phyloP scores from a whole-genome alignment of 2,329 filamentous ascomycete species.

The Drechslera avenae region DNA sequence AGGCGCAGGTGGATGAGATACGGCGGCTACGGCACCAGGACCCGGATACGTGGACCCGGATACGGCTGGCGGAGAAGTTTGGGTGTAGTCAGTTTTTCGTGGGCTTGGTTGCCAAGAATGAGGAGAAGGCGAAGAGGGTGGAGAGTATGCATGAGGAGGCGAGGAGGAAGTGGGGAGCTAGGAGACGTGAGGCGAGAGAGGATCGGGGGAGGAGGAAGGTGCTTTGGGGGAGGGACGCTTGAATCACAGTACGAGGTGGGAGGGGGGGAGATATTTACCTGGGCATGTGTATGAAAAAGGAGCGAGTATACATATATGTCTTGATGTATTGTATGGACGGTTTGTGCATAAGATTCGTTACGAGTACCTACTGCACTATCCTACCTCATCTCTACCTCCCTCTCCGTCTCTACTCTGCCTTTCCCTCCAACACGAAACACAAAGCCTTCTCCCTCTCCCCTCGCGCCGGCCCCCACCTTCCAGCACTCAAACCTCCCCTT shows the following conservation, averaged over 20 bases:
- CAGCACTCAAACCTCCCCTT: slow-evolving; percentile 45
- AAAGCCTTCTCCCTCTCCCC: slow-evolving; percentile 27
- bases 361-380: not conserved
- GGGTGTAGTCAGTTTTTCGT: slow-evolving; percentile 67
- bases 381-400: not conserved
- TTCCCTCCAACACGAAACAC: slow-evolving; percentile 32
- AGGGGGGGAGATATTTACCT: not conserved
- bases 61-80: slow-evolving; percentile 65
- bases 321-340: too few species aligned
- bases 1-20: slow-evolving; percentile 64
- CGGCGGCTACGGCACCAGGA: slow-evolving; percentile 59
- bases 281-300: not conserved
- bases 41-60: slow-evolving; percentile 64
- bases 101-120: slow-evolving; percentile 59
- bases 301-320: not conserved
- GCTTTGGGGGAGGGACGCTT: slow-evolving; percentile 65
- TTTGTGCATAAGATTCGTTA: too few species aligned
- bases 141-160: slow-evolving; percentile 58
- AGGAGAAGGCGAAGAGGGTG: slow-evolving; percentile 50
- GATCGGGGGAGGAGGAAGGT: slow-evolving; percentile 65
- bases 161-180: slow-evolving; percentile 65
- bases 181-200: slow-evolving; percentile 64
- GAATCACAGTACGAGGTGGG: not conserved
- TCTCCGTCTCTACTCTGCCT: slow-evolving; percentile 19
- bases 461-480: slow-evolving; percentile 27